A percentile compares a stretch with the other conserved stretches of the same genome.
Evolutionary conservation across 805 yeast genomes (phyloP).

Genomic region (Candida bentonensis): DNA sequence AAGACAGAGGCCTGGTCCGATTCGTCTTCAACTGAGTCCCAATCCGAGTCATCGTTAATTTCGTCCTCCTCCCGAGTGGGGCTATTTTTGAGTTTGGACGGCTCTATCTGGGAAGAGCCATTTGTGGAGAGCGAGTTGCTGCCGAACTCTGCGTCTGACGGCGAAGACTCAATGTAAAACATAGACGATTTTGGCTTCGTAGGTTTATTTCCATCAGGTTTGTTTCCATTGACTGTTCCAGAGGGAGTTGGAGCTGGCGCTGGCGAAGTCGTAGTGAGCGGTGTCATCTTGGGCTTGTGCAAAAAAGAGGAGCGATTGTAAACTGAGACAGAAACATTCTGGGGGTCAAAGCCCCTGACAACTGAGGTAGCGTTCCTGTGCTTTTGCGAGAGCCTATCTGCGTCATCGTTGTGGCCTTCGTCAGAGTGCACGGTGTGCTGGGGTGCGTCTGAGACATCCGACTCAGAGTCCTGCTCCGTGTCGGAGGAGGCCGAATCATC

Average conservation of each 20-base stretch:
- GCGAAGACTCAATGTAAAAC: conserved; percentile 1
- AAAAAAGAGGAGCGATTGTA: background rate
- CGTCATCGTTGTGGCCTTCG: background rate
- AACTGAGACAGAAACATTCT: background rate
- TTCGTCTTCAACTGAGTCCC: conserved; percentile 1
- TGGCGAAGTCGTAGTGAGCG: background rate
- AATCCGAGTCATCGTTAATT: background rate
- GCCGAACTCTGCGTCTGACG: background rate
- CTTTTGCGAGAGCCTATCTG: background rate
- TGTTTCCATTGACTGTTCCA: background rate
- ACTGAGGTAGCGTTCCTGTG: background rate
- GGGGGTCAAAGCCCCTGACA: background rate
- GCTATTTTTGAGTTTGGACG: background rate
- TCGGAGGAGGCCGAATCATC: background rate
- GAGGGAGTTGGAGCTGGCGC: too few relatives aligned
- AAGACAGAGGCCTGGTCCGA: background rate
- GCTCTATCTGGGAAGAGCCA: background rate
- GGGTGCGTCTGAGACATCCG: background rate
- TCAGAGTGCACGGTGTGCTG: background rate
- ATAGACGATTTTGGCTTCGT: conserved; percentile 1
- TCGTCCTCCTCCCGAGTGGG: background rate
- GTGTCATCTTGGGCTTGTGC: background rate
- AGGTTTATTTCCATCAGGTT: background rate
- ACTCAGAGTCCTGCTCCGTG: background rate
- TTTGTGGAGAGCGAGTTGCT: background rate